These are phyloP conservation scores for Excoecaria agallocha DNA, from an alignment of 345 rosid genomes.

Conservation along the genomic window DNA sequence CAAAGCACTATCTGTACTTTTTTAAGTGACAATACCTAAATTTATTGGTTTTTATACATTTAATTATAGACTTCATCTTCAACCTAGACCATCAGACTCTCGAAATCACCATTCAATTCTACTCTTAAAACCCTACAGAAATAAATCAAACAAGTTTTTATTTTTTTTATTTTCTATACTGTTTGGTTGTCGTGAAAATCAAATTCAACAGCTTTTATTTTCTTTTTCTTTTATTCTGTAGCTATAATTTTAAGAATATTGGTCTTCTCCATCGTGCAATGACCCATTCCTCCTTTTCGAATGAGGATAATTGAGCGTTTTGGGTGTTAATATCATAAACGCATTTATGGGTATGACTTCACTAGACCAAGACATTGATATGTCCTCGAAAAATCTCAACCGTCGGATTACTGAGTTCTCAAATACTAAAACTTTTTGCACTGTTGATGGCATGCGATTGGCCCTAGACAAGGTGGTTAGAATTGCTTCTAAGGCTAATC, in stretches of 20 bases:
- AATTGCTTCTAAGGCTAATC: conserved; percentile 57
- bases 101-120: not conserved
- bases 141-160: conserved; percentile 3
- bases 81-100: not conserved
- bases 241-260: conserved; percentile 45
- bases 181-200: not conserved
- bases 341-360: conserved; percentile 39
- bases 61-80: not conserved
- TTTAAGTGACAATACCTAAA: too few species aligned
- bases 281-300: conserved; percentile 67
- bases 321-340: conserved; percentile 51
- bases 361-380: conserved; percentile 43
- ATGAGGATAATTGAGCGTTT: conserved; percentile 60
- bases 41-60: too few species aligned
- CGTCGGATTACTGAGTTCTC: conserved; percentile 38
- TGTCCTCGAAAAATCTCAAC: conserved; percentile 47
- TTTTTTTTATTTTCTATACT: not conserved
- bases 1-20: too few species aligned
- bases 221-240: conserved; percentile 26
- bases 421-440: conserved; percentile 49
- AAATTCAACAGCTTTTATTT: not conserved
- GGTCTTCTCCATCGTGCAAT: conserved; percentile 62
- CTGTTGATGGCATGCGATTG: conserved; percentile 52
- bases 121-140: too few species aligned
- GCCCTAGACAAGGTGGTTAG: conserved; percentile 54